Conservation (phyloP, 2,329 filamentous ascomycete species). For the Colletotrichum neosansevieriae region DNA sequence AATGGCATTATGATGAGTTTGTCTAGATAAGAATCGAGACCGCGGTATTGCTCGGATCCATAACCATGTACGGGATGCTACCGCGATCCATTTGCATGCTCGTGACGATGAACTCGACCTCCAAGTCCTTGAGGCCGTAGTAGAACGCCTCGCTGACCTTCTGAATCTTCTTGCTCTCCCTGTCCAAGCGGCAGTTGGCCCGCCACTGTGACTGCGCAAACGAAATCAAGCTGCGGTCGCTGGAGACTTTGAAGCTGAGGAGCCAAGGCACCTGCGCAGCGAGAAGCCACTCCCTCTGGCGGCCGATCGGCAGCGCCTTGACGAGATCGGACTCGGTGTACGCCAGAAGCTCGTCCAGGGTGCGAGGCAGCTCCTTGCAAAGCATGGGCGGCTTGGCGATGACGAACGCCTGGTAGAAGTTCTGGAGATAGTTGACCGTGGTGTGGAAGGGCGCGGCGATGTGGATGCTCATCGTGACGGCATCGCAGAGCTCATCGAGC, state of each 20-base stretch:
- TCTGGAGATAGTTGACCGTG: constrained; percentile 64
- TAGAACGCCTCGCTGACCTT: constrained; percentile 47
- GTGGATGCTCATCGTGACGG: constrained; percentile 65
- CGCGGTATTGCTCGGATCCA: constrained; percentile 53
- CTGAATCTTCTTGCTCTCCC: constrained; percentile 42
- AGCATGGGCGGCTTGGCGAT: constrained; percentile 57
- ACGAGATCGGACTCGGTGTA: constrained; percentile 51
- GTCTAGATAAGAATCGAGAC: constrained; percentile 48
- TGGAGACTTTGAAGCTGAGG: constrained; percentile 56
- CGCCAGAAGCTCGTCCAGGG: constrained; percentile 46
- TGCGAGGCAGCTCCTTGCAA: constrained; percentile 49
- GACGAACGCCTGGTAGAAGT: constrained; percentile 63
- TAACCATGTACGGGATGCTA: constrained; percentile 52
- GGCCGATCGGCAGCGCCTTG: constrained; percentile 55
- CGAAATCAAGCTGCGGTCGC: constrained; percentile 54
- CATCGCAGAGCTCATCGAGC: constrained; percentile 56
- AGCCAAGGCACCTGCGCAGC: constrained; percentile 59
- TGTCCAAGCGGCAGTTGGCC: constrained; percentile 45
- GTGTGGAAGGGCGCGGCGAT: constrained; percentile 63
- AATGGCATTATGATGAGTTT: background rate
- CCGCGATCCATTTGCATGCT: constrained; percentile 49
- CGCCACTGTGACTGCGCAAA: constrained; percentile 55
- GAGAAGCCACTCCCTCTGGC: constrained; percentile 58
- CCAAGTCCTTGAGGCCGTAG: constrained; percentile 45
- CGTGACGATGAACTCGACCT: constrained; percentile 47